Base-by-base conservation (phyloP, 2,329 filamentous ascomycete genomes). In the Fonsecaea monophora region DNA sequence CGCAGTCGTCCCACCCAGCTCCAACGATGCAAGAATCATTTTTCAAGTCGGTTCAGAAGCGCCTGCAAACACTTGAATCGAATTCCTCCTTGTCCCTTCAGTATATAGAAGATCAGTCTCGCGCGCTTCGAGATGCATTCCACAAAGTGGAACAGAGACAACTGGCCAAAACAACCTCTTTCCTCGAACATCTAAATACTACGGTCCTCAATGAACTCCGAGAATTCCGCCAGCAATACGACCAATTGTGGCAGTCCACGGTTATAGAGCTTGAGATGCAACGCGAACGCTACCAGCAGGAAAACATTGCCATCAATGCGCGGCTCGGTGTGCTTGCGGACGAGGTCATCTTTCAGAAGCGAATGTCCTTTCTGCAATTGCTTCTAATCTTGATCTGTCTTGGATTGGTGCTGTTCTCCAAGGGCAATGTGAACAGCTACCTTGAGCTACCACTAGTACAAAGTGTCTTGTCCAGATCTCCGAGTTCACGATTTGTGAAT, bases 21-120 rank as follows among this genome's bases (percentile, higher is more conserved):
- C 94, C 94, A 1, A 93, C 94, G 0, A 95, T 96, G 0, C 95
- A 99, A 78, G 95, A 99, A 77, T 95, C 92, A 1, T 98, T 99
- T 79, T 99, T 97, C 85, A 98, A 98, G 77, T 92, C 93, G 3
- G 90, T 98, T 8, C 92, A 94, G 70, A 98, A 98, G 78, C 91
- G 95, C 1, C 85, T 99, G 4, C 92, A 94, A 71, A 89, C 94
- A 73, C 88, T 98, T 7, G 95, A 99, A 78, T 87, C 92, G 15
- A 99, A 98, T 77, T 92, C 94, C 10, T 96, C 94, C 0, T 84
- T 98, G 10, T 97, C 94, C 0, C 83, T 98, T 8, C 92, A 97
- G 74, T 99, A 99, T 75, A 96, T 99, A 67, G 94, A 98, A 80
- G 93, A 97, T 67, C 95, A 98, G 77, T 97, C 94, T 3, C 90